A percentile compares a stretch with the other conserved stretches of the same genome.
Conservation (phyloP, 768 basidiomycete species). For the Termitomyces sp. region DNA sequence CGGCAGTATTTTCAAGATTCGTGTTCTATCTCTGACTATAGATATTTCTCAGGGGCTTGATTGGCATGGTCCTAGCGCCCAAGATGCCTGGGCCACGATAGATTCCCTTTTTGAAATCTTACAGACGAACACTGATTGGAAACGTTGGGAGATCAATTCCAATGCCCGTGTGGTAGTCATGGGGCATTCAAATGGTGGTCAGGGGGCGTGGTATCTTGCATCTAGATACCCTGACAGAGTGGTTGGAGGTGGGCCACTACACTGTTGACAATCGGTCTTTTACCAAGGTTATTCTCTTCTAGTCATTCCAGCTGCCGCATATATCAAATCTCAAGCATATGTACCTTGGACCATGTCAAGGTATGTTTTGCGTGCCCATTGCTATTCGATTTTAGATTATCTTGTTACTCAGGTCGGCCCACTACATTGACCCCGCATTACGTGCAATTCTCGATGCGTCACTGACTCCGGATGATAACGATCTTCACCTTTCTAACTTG, state of each 20-base stretch:
- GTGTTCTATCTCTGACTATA: neutral
- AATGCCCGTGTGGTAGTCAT: conserved; percentile 55
- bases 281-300: neutral
- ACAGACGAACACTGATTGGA: conserved; percentile 28
- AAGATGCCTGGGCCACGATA: conserved; percentile 62
- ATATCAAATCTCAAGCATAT: conserved; percentile 86
- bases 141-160: conserved; percentile 30
- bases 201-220: conserved; percentile 81
- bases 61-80: conserved; percentile 83
- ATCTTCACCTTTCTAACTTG: conserved; percentile 78
- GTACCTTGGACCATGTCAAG: conserved; percentile 66
- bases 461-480: conserved; percentile 82
- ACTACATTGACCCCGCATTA: conserved; percentile 73
- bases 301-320: conserved; percentile 78
- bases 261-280: neutral
- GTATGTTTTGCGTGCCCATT: conserved; percentile 17
- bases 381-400: neutral
- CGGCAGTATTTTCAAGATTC: neutral
- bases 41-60: conserved; percentile 67
- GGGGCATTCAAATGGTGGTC: conserved; percentile 93
- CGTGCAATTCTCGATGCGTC: conserved; percentile 70
- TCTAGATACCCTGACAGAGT: conserved; percentile 75
- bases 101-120: conserved; percentile 51
- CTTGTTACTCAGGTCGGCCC: conserved; percentile 46
- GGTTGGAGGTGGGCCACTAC: conserved; percentile 41